Base-by-base conservation (phyloP, 2,329 filamentous ascomycete species). In the Fusarium burgessii region DNA sequence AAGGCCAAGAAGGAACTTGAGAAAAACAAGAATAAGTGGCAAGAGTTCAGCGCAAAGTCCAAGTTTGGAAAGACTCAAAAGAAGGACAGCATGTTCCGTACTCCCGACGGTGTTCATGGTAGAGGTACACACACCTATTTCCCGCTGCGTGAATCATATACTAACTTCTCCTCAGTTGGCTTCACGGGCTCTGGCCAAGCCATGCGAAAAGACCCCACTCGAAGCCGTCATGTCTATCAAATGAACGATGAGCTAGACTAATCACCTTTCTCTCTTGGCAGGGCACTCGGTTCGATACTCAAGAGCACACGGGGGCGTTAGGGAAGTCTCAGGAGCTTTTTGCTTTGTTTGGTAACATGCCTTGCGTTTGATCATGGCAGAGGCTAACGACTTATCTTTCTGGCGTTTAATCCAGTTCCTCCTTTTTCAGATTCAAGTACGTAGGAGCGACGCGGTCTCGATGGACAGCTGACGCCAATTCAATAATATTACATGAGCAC, bases 61-160 rank as follows among this genome's bases (percentile, higher is more conserved):
- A 95, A 93, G 78, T 84, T 89, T 71, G 89, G 85, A 71, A 92
- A 91, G 80, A 73, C 83, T 7, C 82, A 83, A 43, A 95, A 95
- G 84, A 97, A 97, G 83, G 93, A 97, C 51, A 97, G 94, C 86
- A 98, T 98, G 95, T 98, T 98, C 80, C 91, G 95, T 49, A 98
- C 95, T 5, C 94, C 94, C 1, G 94, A 97, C 35, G 91, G 93
- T 67, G 88, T 96, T 27, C 89, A 93, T 77, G 95, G 93, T 62
- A 89, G 94, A 92, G 95, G 95, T 97, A 84, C 74, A 87, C 20
- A 23, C 18, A 12, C 23, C 18, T 4, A 7, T 14, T 12, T 7
- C 13, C 17, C 3, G 29, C 14, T 15, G 12, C 11, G 25, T 10
- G 11, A 43, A 46, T 11, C 7, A 45, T 29, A 36, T 46, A 58